Conservation (phyloP, 805 yeast genomes). For the Ogataea salicorniae region DNA sequence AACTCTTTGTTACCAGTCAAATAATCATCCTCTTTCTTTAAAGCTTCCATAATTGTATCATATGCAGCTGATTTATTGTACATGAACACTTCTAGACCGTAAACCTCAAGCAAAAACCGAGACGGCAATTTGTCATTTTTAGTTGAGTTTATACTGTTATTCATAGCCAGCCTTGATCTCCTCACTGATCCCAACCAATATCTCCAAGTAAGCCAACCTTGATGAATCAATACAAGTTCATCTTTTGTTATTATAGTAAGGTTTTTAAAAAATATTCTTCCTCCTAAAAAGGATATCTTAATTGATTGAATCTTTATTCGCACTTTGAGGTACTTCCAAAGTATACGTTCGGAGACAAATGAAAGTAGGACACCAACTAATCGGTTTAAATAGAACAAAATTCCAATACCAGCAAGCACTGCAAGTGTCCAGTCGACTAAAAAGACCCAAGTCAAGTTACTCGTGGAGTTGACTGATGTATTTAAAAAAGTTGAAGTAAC, state of each 20-base stretch:
- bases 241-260: slow-evolving; percentile 69
- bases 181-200: slow-evolving; percentile 67
- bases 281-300: slow-evolving; percentile 75
- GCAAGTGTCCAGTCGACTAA: slow-evolving; percentile 77
- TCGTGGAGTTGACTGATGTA: slow-evolving; percentile 23
- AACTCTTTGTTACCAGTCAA: neutral
- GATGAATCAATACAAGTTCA: slow-evolving; percentile 62
- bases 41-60: slow-evolving; percentile 48
- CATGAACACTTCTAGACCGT: slow-evolving; percentile 78
- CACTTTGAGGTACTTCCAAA: slow-evolving; percentile 62
- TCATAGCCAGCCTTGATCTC: slow-evolving; percentile 31
- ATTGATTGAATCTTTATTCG: slow-evolving; percentile 67
- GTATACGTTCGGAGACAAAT: slow-evolving; percentile 39
- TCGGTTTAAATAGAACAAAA: slow-evolving; percentile 74
- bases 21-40: slow-evolving; percentile 6
- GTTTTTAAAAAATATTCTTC: slow-evolving; percentile 74
- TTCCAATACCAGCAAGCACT: slow-evolving; percentile 52
- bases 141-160: slow-evolving; percentile 14
- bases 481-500: slow-evolving; percentile 22
- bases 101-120: slow-evolving; percentile 51
- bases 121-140: slow-evolving; percentile 50
- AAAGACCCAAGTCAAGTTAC: slow-evolving; percentile 59
- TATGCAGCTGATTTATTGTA: slow-evolving; percentile 80
- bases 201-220: slow-evolving; percentile 81
- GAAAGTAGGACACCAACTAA: slow-evolving; percentile 59